Percentiles rank a stretch among this genome's conserved stretches.
Conservation (phyloP, 148 eudicot genomes). For the Salicornia ramosissima region DNA sequence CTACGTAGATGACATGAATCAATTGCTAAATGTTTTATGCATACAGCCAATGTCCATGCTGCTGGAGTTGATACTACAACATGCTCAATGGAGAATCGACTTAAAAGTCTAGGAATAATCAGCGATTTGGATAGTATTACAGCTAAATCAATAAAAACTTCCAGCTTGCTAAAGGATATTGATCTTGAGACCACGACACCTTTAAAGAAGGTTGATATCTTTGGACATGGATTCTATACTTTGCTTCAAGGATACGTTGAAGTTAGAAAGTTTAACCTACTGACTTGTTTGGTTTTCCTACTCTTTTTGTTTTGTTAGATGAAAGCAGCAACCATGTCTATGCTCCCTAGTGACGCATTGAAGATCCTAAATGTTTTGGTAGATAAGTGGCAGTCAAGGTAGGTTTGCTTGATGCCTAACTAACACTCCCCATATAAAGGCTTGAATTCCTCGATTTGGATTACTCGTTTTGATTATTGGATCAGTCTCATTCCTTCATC, state of each 20-base stretch:
- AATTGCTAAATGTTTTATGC: neutral
- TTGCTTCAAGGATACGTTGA: neutral
- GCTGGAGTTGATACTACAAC: slow-evolving; percentile 28
- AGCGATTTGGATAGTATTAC: slow-evolving; percentile 26
- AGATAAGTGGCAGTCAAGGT: slow-evolving; percentile 79
- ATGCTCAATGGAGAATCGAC: slow-evolving; percentile 64
- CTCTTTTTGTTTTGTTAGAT: slow-evolving; percentile 38
- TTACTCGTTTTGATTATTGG: neutral
- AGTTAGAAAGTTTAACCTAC: neutral
- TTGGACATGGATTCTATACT: neutral
- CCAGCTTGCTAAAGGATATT: slow-evolving; percentile 43
- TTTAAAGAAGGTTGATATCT: slow-evolving; percentile 52
- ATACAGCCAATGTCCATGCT: slow-evolving; percentile 34
- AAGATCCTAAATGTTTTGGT: slow-evolving; percentile 50
- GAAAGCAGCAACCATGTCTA: slow-evolving; percentile 57
- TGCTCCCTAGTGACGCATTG: slow-evolving; percentile 52
- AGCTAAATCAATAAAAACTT: slow-evolving; percentile 27
- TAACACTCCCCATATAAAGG: neutral
- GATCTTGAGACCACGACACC: slow-evolving; percentile 53
- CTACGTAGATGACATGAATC: neutral
- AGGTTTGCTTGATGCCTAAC: slow-evolving; percentile 15
- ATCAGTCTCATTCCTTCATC: too few relatives aligned
- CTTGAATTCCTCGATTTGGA: neutral
- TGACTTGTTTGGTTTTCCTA: neutral
- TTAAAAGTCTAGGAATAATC: slow-evolving; percentile 67